Evolutionary conservation across 164 flowering plant species (phyloP).

Genomic region (Litsea cubeba): DNA sequence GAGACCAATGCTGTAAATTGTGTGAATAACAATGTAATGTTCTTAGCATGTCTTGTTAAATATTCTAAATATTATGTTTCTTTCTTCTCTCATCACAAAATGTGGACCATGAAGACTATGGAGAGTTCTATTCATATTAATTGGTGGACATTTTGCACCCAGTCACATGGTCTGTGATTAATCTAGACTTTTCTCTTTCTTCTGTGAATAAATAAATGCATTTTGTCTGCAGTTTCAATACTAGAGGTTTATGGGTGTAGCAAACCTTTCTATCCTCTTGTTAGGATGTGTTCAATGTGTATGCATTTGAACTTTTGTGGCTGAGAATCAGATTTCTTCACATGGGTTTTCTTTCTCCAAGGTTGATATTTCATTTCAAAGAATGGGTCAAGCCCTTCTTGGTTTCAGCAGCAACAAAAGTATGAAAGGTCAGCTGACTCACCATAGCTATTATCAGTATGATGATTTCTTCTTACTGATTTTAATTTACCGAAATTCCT

Average conservation of each 20-base stretch:
- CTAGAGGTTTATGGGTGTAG: not conserved
- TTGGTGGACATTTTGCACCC: not conserved
- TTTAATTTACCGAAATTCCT: no score
- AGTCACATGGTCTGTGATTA: not conserved
- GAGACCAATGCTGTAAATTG: conserved; percentile 4
- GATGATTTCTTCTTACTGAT: not conserved
- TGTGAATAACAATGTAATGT: conserved; percentile 1
- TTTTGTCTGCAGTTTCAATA: not conserved
- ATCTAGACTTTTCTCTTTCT: not conserved
- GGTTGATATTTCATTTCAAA: not conserved
- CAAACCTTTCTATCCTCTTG: not conserved
- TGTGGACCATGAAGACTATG: not conserved
- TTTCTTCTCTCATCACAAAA: not conserved
- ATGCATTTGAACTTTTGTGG: not conserved
- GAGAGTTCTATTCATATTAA: not conserved
- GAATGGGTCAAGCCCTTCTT: not conserved
- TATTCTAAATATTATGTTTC: not conserved
- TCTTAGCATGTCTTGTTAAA: not conserved
- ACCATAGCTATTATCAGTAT: not conserved
- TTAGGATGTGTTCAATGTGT: not conserved
- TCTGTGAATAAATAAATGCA: not conserved
- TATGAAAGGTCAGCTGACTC: not conserved
- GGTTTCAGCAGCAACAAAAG: no score
- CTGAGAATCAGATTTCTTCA: conserved; percentile 7
- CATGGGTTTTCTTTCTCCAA: not conserved